Conservation (phyloP, 2,329 filamentous ascomycete genomes). For the Aplosporella prunicola region DNA sequence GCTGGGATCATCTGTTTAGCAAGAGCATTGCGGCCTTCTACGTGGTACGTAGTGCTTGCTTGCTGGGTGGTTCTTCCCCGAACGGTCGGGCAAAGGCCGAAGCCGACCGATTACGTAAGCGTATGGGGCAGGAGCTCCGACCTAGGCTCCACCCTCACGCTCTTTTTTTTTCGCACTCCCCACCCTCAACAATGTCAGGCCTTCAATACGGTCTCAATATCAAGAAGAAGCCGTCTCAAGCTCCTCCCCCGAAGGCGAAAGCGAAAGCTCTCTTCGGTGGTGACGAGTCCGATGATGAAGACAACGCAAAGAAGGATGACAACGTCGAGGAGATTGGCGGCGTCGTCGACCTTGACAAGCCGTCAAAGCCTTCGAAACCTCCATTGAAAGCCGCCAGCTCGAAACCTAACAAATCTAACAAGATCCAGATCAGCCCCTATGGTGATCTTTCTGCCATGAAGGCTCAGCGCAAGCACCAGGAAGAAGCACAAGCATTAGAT, state of each 20-base stretch:
- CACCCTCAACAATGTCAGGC: slow-evolving; percentile 19
- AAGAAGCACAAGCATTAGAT: slow-evolving; percentile 58
- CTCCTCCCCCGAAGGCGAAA: slow-evolving; percentile 16
- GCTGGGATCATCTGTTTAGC: no score
- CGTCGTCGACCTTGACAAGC: slow-evolving; percentile 39
- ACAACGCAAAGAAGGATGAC: slow-evolving; percentile 22
- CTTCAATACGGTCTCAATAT: slow-evolving; percentile 52
- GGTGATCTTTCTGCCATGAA: slow-evolving; percentile 59
- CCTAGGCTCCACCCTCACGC: neutral
- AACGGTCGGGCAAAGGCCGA: slow-evolving; percentile 23
- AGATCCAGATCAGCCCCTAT: slow-evolving; percentile 30
- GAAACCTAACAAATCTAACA: slow-evolving; percentile 31
- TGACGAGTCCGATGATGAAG: slow-evolving; percentile 48
- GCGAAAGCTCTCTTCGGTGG: slow-evolving; percentile 40
- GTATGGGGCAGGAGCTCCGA: neutral
- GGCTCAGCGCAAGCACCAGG: slow-evolving; percentile 53
- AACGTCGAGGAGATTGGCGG: slow-evolving; percentile 49
- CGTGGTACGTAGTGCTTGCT: no score
- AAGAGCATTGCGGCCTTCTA: no score
- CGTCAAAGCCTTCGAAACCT: slow-evolving; percentile 23
- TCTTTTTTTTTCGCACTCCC: neutral
- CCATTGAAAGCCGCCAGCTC: slow-evolving; percentile 14
- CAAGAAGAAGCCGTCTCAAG: slow-evolving; percentile 41
- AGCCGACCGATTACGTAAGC: slow-evolving; percentile 5
- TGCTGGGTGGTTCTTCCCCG: no score